Evolutionary conservation across 116 monocot genomes (phyloP).

Genomic region (Phalaenopsis hybrid): DNA sequence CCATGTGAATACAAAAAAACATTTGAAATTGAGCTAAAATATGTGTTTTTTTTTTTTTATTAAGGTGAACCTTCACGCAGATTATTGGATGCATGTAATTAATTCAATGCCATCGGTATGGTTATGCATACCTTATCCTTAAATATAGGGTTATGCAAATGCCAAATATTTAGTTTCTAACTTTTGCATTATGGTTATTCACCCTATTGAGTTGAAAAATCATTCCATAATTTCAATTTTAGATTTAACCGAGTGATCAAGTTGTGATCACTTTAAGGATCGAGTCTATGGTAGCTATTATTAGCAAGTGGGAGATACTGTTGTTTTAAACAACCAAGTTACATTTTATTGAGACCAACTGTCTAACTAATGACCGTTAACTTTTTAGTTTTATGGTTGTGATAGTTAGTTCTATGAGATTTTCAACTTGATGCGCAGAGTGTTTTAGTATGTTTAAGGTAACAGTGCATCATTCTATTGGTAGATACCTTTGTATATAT

Average conservation of each 20-base stretch:
- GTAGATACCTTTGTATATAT: not conserved
- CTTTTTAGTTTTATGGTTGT: not conserved
- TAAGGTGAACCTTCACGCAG: too few relatives aligned
- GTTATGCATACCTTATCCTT: too few relatives aligned
- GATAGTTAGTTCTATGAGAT: not conserved
- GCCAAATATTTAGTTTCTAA: too few relatives aligned
- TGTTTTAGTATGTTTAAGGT: not conserved
- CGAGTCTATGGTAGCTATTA: not conserved
- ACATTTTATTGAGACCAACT: not conserved
- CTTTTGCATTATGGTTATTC: too few relatives aligned
- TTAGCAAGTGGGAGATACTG: not conserved
- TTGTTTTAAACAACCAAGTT: not conserved
- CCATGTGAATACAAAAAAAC: too few relatives aligned
- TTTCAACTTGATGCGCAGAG: not conserved
- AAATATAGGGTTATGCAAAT: too few relatives aligned
- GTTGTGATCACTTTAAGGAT: not conserved
- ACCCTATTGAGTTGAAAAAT: too few relatives aligned
- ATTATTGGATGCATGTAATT: too few relatives aligned
- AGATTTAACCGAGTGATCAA: not conserved
- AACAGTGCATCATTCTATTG: not conserved
- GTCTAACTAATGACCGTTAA: not conserved
- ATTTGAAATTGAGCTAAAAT: too few relatives aligned
- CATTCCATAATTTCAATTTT: too few relatives aligned
- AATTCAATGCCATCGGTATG: too few relatives aligned
- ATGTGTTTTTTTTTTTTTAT: too few relatives aligned